phyloP scores from a whole-genome alignment of 192 early-diverging fungal genomes.

The Rhizophlyctis rosea region DNA sequence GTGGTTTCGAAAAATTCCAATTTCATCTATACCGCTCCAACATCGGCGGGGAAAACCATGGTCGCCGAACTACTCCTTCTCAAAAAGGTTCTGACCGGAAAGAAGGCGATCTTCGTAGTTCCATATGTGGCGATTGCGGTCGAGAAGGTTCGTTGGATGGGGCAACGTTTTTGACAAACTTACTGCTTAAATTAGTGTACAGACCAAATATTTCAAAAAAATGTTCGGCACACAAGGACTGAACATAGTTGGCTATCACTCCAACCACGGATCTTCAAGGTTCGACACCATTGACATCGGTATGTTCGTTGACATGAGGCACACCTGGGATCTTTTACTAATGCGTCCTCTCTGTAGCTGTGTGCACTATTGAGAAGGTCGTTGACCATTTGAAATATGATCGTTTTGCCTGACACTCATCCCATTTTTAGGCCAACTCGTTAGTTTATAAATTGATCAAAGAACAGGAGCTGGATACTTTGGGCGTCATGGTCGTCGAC shows the following conservation, averaged over 20 bases:
- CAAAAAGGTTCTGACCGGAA: slow-evolving; percentile 34
- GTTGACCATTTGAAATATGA: not conserved
- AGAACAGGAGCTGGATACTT: slow-evolving; percentile 24
- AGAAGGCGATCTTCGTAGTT: slow-evolving; percentile 39
- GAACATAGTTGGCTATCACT: slow-evolving; percentile 35
- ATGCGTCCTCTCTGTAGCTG: not conserved
- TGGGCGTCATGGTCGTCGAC: slow-evolving; percentile 38
- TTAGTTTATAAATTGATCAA: slow-evolving; percentile 31
- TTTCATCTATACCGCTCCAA: slow-evolving; percentile 35
- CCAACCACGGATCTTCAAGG: slow-evolving; percentile 20
- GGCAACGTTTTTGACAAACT: not conserved
- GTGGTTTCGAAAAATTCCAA: slow-evolving; percentile 27
- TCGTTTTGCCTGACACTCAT: not conserved
- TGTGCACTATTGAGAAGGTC: slow-evolving; percentile 32
- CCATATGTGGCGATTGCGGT: slow-evolving; percentile 33
- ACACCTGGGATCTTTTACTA: not conserved
- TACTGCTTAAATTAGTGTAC: not conserved
- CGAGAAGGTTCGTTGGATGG: slow-evolving; percentile 19
- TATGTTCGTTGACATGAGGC: slow-evolving; percentile 18
- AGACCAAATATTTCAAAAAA: slow-evolving; percentile 26
- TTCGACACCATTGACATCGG: slow-evolving; percentile 38
- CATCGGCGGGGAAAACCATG: slow-evolving; percentile 39
- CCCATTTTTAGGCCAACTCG: slow-evolving; percentile 25
- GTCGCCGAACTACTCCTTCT: slow-evolving; percentile 35
- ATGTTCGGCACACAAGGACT: slow-evolving; percentile 15